Conservation (phyloP, 345 rosid genomes). For the Luvunga scandens region DNA sequence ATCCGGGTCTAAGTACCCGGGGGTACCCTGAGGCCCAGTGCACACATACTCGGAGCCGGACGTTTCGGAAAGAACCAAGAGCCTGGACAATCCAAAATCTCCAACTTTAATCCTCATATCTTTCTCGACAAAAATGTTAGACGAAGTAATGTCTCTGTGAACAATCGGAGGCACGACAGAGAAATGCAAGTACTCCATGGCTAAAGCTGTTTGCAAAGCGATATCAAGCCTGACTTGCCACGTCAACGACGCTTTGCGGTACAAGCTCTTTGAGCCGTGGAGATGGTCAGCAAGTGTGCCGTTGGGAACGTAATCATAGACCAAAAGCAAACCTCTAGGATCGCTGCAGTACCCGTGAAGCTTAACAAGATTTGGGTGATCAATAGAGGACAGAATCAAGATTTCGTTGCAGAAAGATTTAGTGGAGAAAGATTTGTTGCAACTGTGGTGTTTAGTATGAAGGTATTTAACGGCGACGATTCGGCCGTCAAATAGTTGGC, state of each 20-base stretch:
- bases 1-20: conserved; percentile 91
- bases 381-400: conserved; percentile 72
- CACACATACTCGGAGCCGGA: conserved; percentile 62
- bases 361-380: conserved; percentile 82
- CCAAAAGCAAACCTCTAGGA: conserved; percentile 86
- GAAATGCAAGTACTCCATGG: conserved; percentile 78
- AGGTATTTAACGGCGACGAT: conserved; percentile 84
- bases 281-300: conserved; percentile 93
- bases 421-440: conserved; percentile 49
- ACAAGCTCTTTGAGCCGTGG: conserved; percentile 46
- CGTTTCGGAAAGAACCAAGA: conserved; percentile 49
- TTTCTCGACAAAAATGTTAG: conserved; percentile 80
- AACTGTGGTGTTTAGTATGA: conserved; percentile 53
- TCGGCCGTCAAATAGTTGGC: conserved; percentile 67
- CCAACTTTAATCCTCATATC: conserved; percentile 88
- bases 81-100: conserved; percentile 84
- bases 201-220: conserved; percentile 69
- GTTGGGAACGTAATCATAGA: conserved; percentile 79
- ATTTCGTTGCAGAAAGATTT: conserved; percentile 93
- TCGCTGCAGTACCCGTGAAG: conserved; percentile 97
- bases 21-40: conserved; percentile 96
- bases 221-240: conserved; percentile 85
- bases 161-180: conserved; percentile 64
- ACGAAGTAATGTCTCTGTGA: conserved; percentile 79
- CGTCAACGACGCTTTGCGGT: conserved; percentile 31